phyloP scores from a whole-genome alignment of 2,329 filamentous ascomycete species.

The Clonostachys chloroleuca region DNA sequence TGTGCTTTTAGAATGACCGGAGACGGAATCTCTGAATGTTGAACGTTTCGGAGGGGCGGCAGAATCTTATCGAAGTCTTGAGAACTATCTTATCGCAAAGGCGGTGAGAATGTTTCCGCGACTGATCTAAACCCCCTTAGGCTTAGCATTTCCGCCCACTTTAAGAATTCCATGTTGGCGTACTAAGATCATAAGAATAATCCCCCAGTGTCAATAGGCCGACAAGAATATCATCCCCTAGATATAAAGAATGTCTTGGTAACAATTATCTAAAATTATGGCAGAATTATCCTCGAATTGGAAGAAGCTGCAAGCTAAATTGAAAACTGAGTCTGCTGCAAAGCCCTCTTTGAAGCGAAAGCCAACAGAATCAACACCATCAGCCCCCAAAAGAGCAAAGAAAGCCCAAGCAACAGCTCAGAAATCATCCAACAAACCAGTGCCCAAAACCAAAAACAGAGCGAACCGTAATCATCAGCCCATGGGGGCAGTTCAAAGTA shows the following conservation, averaged over 20 bases:
- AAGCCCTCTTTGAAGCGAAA: constrained; percentile 36
- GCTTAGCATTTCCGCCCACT: too few species aligned
- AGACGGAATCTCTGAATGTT: not conserved
- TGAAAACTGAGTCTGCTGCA: constrained; percentile 40
- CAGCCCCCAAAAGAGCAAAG: constrained; percentile 15
- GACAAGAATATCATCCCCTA: too few species aligned
- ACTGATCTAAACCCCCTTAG: too few species aligned
- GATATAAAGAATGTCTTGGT: not conserved
- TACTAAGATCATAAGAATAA: too few species aligned
- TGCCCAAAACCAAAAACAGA: constrained; percentile 6
- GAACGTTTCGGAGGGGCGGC: constrained; percentile 16
- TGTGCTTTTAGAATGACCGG: too few species aligned
- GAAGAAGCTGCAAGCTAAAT: constrained; percentile 69
- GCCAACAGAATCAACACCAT: constrained; percentile 14
- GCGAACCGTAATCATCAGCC: not conserved
- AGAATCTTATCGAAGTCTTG: constrained; percentile 8
- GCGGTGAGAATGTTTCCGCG: constrained; percentile 10
- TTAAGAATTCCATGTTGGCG: too few species aligned
- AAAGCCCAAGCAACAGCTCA: constrained; percentile 5
- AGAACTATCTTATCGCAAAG: constrained; percentile 11
- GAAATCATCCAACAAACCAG: constrained; percentile 5
- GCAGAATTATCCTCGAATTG: constrained; percentile 64
- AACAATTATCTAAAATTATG: constrained; percentile 13
- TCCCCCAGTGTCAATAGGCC: too few species aligned
- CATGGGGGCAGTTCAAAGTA: constrained; percentile 57